Base-by-base conservation (phyloP, 2,329 filamentous ascomycete species). In the Biscogniauxia marginata region DNA sequence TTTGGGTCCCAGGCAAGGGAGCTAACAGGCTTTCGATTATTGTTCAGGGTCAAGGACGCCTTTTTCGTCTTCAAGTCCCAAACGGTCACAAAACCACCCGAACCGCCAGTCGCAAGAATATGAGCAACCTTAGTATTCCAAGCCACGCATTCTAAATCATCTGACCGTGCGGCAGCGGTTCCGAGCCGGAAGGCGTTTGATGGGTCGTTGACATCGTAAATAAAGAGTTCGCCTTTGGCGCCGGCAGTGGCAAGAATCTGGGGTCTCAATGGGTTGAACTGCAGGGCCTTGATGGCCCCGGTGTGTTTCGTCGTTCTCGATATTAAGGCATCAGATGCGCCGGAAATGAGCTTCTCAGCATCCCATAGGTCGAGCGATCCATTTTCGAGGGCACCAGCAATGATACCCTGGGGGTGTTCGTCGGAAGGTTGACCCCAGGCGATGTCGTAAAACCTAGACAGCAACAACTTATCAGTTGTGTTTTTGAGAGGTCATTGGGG, bases 11-110 rank as follows among this genome's bases (percentile, higher is more conserved):
- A 99, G 11, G 93, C 93, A 66, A 99, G 91, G 57, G 96, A 88
- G 74, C 93, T 97, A 68, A 98, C 92, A 53, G 93, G 83, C 77
- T 97, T 99, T 61, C 95, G 86, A 70, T 91, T 95, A 71, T 96
- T 95, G 79, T 97, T 99, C 63, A 99, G 80, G 34, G 93, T 97
- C 74, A 99, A 79, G 54, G 93, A 97, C 66, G 96, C 92, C 77
- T 96, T 97, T 84, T 96, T 98, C 11, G 91, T 92, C 80, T 96
- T 97, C 63, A 98, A 83, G 76, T 99, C 95, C 95, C 95, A 99
- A 18, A 99, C 93, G 2, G 95, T 98, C 34, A 98, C 93, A 69
- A 98, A 96, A 4, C 95, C 95, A 50, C 92, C 93, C 60, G 86
- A 89, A 70, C 93, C 93, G 63, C 95, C 95, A 8, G 93, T 98